phyloP scores from a whole-genome alignment of 148 eudicot genomes.

The Fagopyrum esculentum region DNA sequence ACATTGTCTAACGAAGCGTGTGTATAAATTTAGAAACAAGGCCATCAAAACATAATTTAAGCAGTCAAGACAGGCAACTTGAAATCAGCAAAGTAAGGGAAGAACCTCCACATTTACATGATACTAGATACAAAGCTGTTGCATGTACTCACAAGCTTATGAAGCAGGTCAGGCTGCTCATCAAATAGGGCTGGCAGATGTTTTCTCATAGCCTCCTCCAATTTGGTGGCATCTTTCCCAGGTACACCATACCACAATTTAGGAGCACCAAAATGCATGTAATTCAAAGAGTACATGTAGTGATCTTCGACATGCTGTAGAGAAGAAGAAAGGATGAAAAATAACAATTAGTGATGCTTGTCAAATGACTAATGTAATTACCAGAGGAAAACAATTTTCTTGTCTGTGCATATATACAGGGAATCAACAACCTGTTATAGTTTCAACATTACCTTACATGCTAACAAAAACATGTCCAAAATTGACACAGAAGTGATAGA shows the following conservation, averaged over 20 bases:
- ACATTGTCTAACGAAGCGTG: not conserved
- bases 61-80: not conserved
- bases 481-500: not conserved
- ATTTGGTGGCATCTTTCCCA: constrained; percentile 61
- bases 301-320: constrained; percentile 98
- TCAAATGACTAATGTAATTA: not conserved
- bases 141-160: constrained; percentile 66
- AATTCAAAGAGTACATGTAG: constrained; percentile 85
- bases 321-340: constrained; percentile 13
- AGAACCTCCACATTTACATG: not conserved
- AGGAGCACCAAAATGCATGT: constrained; percentile 96
- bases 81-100: not conserved
- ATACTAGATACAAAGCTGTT: not conserved
- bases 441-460: not conserved
- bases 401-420: not conserved
- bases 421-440: not conserved
- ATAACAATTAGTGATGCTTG: not conserved
- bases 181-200: constrained; percentile 86
- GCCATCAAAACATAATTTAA: not conserved
- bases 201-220: constrained; percentile 89
- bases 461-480: not conserved
- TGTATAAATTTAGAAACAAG: not conserved
- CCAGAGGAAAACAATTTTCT: not conserved
- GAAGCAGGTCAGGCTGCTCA: constrained; percentile 98
- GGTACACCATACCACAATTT: constrained; percentile 99